A percentile compares a stretch with the other conserved stretches of the same genome.
These are phyloP conservation scores for Pezicula carpinea DNA, from an alignment of 2,329 filamentous ascomycete species.

Conservation along the genomic window DNA sequence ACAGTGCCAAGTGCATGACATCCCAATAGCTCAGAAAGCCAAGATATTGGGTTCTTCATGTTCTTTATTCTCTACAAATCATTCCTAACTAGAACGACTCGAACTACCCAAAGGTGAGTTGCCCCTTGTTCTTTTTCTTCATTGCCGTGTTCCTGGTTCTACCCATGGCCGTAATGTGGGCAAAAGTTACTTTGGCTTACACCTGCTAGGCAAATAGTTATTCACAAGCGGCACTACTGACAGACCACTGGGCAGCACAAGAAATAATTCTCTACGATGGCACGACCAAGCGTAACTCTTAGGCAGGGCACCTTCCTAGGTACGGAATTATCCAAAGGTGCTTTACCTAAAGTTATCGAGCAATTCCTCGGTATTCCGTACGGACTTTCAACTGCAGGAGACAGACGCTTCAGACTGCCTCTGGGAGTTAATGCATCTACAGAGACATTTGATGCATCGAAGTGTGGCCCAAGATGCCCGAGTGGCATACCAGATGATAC, in stretches of 20 bases:
- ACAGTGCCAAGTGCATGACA: too few species aligned
- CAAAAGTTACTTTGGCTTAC: too few species aligned
- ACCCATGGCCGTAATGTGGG: too few species aligned
- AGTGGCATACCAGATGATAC: slow-evolving; percentile 9
- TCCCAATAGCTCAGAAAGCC: too few species aligned
- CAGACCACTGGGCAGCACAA: neutral
- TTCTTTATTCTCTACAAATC: too few species aligned
- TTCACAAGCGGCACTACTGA: too few species aligned
- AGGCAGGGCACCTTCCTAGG: slow-evolving; percentile 25
- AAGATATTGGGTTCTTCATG: too few species aligned
- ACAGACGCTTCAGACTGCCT: slow-evolving; percentile 39
- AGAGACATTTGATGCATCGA: slow-evolving; percentile 31
- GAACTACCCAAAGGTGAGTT: too few species aligned
- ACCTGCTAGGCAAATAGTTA: too few species aligned
- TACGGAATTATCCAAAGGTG: slow-evolving; percentile 7
- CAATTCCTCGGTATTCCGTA: slow-evolving; percentile 46
- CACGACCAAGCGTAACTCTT: slow-evolving; percentile 14
- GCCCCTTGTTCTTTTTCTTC: too few species aligned
- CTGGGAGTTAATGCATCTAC: slow-evolving; percentile 13
- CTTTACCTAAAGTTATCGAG: slow-evolving; percentile 25
- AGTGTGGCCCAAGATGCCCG: slow-evolving; percentile 29
- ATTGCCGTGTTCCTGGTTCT: too few species aligned
- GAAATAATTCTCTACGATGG: neutral
- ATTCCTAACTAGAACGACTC: too few species aligned
- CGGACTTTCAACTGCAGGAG: slow-evolving; percentile 39